Base-by-base conservation (phyloP, 179 eudicot genomes). In the Silene coronaria region DNA sequence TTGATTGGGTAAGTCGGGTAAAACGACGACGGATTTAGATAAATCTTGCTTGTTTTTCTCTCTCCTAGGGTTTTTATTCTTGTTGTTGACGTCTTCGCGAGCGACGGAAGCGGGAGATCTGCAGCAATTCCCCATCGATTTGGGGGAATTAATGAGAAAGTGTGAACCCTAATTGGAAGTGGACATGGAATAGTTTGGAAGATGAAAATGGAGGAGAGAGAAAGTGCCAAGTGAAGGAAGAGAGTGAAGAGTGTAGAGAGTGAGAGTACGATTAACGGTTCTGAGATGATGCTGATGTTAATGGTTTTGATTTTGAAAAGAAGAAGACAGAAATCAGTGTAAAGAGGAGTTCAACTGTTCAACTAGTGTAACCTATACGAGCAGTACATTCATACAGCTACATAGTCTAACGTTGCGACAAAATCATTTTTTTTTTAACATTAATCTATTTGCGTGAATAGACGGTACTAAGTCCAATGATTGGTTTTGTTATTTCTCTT, bases 31-130 rank as follows among this genome's bases (percentile, higher is more conserved):
- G 17, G 63, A 51, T n/a, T 70, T 70, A 2, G 23, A 32, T 0
- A 14, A 24, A 19, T 17, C 38, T 6, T 71, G 74, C 1, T 80
- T 38, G 16, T 22, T 59, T n/a, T 80, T 75, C 21, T 76, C 74
- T 81, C 26, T 60, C 38, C 60, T 84, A 65, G 87, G 79, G 61
- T 79, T 77, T 75, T 78, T 76, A 48, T 79, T 77, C 78, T 80
- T 77, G 82, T 12, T 14, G 36, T 68, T 89, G 3, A 93, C 98
- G 65, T 91, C 98, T 23, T 93, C 98, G 7, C 98, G 73, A n/a
- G 98, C 98, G 0, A 91, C 97, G 0, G 98, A 89, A 1, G 98
- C 97, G n/a, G 97, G 98, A 86, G 98, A 93, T 93, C 98, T 89
- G 87, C 98, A 93, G 82, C 98, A 93, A 83, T 93, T 93, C 0